A percentile compares a stretch with the other conserved stretches of the same genome.
Conservation (phyloP, 2,329 filamentous ascomycete genomes). For the Diplodia intermedia region DNA sequence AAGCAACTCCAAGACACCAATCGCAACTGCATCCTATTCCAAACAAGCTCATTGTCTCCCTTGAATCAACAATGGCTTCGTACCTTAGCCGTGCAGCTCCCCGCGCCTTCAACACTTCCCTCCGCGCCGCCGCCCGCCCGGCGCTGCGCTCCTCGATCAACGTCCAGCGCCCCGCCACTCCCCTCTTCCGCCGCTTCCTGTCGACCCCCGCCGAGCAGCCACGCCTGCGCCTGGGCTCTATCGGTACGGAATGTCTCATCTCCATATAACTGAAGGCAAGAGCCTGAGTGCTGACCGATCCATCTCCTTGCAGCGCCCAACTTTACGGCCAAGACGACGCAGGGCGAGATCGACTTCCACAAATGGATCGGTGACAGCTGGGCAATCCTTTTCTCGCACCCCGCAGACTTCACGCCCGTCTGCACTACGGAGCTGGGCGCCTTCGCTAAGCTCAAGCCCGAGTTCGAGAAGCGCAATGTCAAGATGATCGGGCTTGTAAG, state of each 20-base stretch:
- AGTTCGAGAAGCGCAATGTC: conserved; percentile 67
- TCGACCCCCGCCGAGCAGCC: conserved; percentile 50
- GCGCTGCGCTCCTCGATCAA: conserved; percentile 32
- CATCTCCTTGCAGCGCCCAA: conserved; percentile 60
- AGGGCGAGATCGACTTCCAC: conserved; percentile 73
- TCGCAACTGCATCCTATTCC: not conserved
- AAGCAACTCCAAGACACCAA: conserved; percentile 3
- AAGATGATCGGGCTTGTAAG: conserved; percentile 64
- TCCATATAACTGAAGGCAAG: not conserved
- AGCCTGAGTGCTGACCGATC: conserved; percentile 3
- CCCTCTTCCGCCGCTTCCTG: conserved; percentile 48
- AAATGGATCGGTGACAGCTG: conserved; percentile 74
- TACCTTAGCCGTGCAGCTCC: conserved; percentile 47
- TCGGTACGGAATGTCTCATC: conserved; percentile 37
- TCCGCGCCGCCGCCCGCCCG: conserved; percentile 39
- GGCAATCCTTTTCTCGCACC: conserved; percentile 75
- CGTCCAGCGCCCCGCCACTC: conserved; percentile 40
- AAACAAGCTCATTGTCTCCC: not conserved
- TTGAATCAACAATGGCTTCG: conserved; percentile 42
- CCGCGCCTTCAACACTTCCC: conserved; percentile 41
- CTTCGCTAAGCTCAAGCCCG: conserved; percentile 68
- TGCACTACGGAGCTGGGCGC: conserved; percentile 70
- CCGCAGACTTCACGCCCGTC: conserved; percentile 66
- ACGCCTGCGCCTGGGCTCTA: conserved; percentile 53
- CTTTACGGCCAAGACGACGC: conserved; percentile 72